Evolutionary conservation across 768 basidiomycete genomes (phyloP), one percentile per base, ranked within the genome.

Genomic region (Tubosaeta sp.): DNA sequence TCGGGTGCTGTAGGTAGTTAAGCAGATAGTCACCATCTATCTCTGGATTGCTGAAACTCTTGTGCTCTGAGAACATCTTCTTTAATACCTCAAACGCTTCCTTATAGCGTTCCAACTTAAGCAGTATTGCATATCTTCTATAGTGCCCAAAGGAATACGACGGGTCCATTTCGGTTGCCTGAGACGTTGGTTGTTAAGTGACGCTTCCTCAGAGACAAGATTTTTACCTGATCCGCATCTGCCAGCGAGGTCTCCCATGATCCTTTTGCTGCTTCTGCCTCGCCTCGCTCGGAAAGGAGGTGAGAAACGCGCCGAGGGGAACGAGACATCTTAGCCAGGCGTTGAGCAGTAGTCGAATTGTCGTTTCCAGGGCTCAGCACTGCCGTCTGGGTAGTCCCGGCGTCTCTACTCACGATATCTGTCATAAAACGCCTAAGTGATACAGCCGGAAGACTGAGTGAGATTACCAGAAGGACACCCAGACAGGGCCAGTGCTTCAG

Each of bases 251-350:
- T 11, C 14, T 22, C 16, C 11, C 7, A n/a, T 4, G 13, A 16
- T 26, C 27, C 46, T 11, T 39, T 22, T 4, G 13, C n/a, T 26
- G 33, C 46, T 11, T 39, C 12, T 26, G 25, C 55, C 25, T 44
- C 31, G 19, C 58, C 53, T 42, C 56, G 46, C 38, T 54, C 54
- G 8, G 46, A 33, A 5, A 57, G 46, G 38, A 59, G 55, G 45
- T 37, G 29, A 27, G 49, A 34, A 25, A 56, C 26, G 10, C 46
- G 26, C 5, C 27, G 41, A 19, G 43, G 45, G 29, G 31, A 17
- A 14, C 47, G 48, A 12, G 38, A 39, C 9, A 26, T 33, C 35
- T 17, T 37, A n/a, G 14, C 35, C 35, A 1, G 8, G 35, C n/a
- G 17, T 9, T 37, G n/a, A 17, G 35, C 35, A n/a, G n/a, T n/a